Evolutionary conservation across 352 stramenopile species (phyloP), one percentile per base, ranked within the genome.

Genomic region (Globisporangium yorkense): DNA sequence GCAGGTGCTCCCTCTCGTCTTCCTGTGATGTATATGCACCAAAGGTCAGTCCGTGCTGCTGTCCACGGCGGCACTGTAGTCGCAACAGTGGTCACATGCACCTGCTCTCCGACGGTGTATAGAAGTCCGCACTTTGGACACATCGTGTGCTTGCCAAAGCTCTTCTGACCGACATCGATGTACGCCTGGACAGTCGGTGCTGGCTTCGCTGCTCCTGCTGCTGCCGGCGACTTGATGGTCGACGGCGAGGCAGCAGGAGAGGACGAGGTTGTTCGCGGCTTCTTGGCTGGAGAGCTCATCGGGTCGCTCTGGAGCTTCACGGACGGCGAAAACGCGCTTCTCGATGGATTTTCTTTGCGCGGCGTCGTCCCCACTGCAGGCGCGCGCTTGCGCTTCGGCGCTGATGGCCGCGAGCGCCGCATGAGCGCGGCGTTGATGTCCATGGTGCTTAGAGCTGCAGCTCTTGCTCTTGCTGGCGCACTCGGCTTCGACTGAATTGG

Each of bases 101-200:
- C 71, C 59, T 84, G 72, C 67, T 87, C 75, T 5, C 84, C 84
- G 9, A 62, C 62, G 33, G 77, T 89, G 60, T 91, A 94, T n/a
- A 94, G 50, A 39, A 94, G 45, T 4, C 74, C 80, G 47, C 84
- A 94, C 16, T 48, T 76, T 15, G 54, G 41, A 56, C 84, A 94
- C 15, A 68, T 88, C 50, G 72, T 74, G 45, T 77, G 70, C 33
- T 77, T 66, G 10, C 82, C 82, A 59, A 94, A 88, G 46, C 72
- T 74, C 41, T 80, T 82, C 59, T 94, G 84, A 0, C 84, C 84
- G 6, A 92, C 51, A 55, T 94, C 84, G 51, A 94, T 76, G 43
- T 90, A 94, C 51, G 75, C 65, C 57, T 93, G 84, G 4, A 62
- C 73, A 5, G 46, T 66, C 24, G 65, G 62, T 8, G 29, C 49